Base-by-base conservation (phyloP, 2,329 filamentous ascomycete genomes). In the Fusarium subtropicale region DNA sequence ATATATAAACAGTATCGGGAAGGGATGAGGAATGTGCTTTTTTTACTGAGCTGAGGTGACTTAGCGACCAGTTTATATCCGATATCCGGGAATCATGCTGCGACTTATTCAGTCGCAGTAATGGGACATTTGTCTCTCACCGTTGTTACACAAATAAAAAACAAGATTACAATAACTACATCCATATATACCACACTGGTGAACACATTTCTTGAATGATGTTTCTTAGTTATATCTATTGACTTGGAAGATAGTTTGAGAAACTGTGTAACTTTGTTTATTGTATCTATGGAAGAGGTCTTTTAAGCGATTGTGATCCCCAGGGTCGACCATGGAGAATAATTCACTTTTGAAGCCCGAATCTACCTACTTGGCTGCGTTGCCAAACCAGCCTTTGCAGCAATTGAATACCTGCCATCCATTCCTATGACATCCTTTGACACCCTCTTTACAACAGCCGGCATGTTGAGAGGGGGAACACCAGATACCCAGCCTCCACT, bases 1-100 rank as follows among this genome's bases (percentile, higher is more conserved):
- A 68, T 74, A 73, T 74, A 75, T 74, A 75, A 71, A 74, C 51
- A 69, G 60, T 71, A 63, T 54, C 55, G 67, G 66, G 66, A 70
- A 73, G 54, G 69, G 56, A 61, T 56, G 68, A 62, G 61, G 59
- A 64, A 65, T 57, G 48, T 64, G 60, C 57, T 69, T 68, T 64
- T 64, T 69, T 65, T 56, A 60, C 56, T 69, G 68, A 61, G 56
- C 69, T 69, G 70, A 63, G 60, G 60, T 64, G 56, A 64, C 51
- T 66, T 41, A 56, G 58, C 47, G 45, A 56, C 54, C 60, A 62
- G 61, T 61, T 60, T 57, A 69, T 64, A 66, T 58, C 59, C 60
- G 65, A 72, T 69, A 72, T 66, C 59, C 46, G 44, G 47, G 48
- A 58, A 56, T 58, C 38, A 55, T 45, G 36, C 44, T 56, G 50